Evolutionary conservation across 73 alveolate genomes (phyloP), one percentile per base, ranked within the genome.

Genomic region (Halteria grandinella): DNA sequence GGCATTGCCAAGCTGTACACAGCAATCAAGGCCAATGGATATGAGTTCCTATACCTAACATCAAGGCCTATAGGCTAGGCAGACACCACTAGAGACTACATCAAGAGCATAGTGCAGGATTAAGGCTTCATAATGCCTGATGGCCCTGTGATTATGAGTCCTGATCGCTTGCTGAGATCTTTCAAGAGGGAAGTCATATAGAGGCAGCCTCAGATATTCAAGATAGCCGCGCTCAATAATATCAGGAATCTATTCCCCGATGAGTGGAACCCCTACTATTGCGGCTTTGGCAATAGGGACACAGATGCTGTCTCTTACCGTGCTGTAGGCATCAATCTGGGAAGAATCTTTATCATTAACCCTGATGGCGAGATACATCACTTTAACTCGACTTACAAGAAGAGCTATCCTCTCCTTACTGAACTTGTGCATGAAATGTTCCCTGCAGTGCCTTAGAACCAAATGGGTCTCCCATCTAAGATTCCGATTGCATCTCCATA

Each of bases 251-350:
- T 95, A n/a, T 95, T 95, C 73, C 93, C 92, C 0, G 81, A 58
- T 23, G 97, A 87, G 20, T 39, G 32, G 23, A 52, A 74, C 12
- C 99, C 98, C 12, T 97, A 94, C 85, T 92, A 64, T 89, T 97
- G 98, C 43, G 99, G 99, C 17, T 97, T 97, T 86, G 99, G 99
- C 0, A 97, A 97, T 79, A 89, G 96, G 63, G 97, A 95, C 54
- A 92, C 98, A n/a, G 99, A 97, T 89, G 98, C 99, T 44, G 82
- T 94, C 47, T 96, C 99, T 24, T 97, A 97, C 82, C 57, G 97
- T 76, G 92, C 92, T 45, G 91, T 92, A 54, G 95, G 95, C 0
- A 87, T 97, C 0, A 85, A 87, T 6, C 69, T 85, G 54, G 88
- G 86, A 24, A 95, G 87, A 33, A 93, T 94, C 31, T 96, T 87